Evolutionary conservation across 2,329 filamentous ascomycete species (phyloP).

Genomic region (Ascomycota sp.): DNA sequence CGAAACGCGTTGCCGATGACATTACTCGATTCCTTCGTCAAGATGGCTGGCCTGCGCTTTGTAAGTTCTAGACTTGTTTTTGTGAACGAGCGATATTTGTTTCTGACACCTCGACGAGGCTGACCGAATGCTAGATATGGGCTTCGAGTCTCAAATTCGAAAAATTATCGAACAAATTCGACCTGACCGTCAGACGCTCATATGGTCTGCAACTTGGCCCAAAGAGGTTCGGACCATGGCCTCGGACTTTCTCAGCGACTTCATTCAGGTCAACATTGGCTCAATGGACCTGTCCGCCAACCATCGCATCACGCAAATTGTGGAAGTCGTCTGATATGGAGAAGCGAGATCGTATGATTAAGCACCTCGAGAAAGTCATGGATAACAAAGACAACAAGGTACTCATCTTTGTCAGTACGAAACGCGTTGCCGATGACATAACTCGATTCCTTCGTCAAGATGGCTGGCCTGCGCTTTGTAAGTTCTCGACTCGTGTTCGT

Average conservation of each 20-base stretch:
- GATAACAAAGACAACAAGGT: slow-evolving; percentile 90
- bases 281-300: slow-evolving; percentile 93
- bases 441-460: slow-evolving; percentile 94
- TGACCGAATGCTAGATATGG: slow-evolving; percentile 99
- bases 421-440: slow-evolving; percentile 94
- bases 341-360: slow-evolving; percentile 94
- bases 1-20: slow-evolving; percentile 90
- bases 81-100: no score
- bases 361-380: slow-evolving; percentile 96
- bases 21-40: slow-evolving; percentile 95
- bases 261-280: slow-evolving; percentile 97
- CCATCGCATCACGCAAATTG: slow-evolving; percentile 92
- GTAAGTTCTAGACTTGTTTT: no score
- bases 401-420: slow-evolving; percentile 81
- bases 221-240: slow-evolving; percentile 93
- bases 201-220: slow-evolving; percentile 97
- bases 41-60: slow-evolving; percentile 92
- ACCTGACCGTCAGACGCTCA: slow-evolving; percentile 78
- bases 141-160: slow-evolving; percentile 94
- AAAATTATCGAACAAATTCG: slow-evolving; percentile 86
- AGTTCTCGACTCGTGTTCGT: slow-evolving; percentile 18
- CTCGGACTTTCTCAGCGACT: slow-evolving; percentile 77
- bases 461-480: slow-evolving; percentile 92
- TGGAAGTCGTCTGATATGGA: slow-evolving; percentile 92
- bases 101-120: slow-evolving; percentile 96